Percentiles rank a stretch among this genome's conserved stretches.
Evolutionary conservation across 2,329 filamentous ascomycete genomes (phyloP).

Genomic region (Gaeumannomyces sp.): DNA sequence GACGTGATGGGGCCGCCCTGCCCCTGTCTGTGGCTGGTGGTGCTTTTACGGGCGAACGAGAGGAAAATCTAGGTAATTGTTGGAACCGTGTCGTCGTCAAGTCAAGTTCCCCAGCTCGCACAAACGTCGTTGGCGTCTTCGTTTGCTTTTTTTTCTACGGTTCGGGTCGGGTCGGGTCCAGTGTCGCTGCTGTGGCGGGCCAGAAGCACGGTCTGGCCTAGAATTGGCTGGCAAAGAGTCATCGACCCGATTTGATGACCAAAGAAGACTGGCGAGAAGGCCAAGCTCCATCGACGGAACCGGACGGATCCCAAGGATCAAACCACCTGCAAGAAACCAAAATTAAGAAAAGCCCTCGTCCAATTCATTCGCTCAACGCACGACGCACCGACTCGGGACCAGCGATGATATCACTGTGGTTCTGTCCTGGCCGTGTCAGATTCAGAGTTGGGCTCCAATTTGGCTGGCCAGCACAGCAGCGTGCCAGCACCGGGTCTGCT

Average conservation of each 20-base stretch:
- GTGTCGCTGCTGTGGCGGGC: neutral
- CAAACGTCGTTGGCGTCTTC: too few species aligned
- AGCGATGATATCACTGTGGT: neutral
- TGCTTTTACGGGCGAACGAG: neutral
- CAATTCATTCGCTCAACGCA: too few species aligned
- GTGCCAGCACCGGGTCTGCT: neutral
- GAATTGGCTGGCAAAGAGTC: slow-evolving; percentile 1
- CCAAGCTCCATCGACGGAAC: neutral
- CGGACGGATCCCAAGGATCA: neutral
- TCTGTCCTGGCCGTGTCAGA: neutral
- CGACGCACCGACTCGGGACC: too few species aligned
- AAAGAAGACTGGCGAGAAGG: neutral
- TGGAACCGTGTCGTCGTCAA: neutral
- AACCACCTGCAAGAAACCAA: neutral
- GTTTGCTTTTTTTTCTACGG: neutral
- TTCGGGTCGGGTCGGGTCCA: neutral
- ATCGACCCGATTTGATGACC: neutral
- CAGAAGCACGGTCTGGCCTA: neutral
- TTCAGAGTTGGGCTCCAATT: neutral
- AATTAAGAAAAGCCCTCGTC: too few species aligned
- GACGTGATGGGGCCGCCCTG: slow-evolving; percentile 2
- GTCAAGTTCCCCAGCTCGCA: neutral
- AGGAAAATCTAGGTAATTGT: neutral
- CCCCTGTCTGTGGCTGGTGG: neutral
- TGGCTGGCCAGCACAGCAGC: neutral